These are phyloP conservation scores for Neurospora sp. DNA, from an alignment of 495 filamentous ascomycete species.

Conservation along the genomic window DNA sequence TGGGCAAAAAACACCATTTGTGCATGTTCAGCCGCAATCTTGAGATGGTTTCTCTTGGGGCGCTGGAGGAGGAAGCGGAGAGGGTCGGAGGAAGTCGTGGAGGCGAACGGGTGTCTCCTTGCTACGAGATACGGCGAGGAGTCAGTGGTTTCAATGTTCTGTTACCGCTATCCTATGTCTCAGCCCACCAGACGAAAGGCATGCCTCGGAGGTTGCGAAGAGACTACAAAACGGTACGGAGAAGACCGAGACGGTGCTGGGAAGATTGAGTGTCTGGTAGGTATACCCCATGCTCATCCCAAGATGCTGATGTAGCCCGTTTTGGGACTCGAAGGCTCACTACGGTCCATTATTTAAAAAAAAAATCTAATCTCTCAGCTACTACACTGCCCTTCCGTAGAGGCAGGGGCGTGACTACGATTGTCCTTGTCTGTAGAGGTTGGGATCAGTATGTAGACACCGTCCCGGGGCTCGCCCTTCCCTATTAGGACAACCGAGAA, in stretches of 20 bases:
- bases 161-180: background rate
- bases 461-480: conserved; percentile 1
- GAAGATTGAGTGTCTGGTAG: background rate
- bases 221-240: background rate
- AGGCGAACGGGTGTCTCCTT: background rate
- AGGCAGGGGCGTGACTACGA: background rate
- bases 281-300: background rate
- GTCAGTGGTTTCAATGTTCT: background rate
- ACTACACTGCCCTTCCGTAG: background rate
- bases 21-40: background rate
- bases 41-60: background rate
- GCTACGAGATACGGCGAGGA: background rate
- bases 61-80: background rate
- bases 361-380: background rate
- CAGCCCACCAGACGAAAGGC: background rate
- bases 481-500: conserved; percentile 9
- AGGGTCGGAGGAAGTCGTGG: background rate
- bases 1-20: background rate
- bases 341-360: background rate
- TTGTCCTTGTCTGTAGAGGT: background rate
- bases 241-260: background rate
- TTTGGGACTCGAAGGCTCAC: background rate
- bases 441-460: background rate
- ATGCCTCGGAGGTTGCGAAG: background rate
- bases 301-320: background rate